Evolutionary conservation across 2,329 filamentous ascomycete genomes (phyloP), one percentile per base, ranked within the genome.

Genomic region (Pseudogymnoascus sp.): DNA sequence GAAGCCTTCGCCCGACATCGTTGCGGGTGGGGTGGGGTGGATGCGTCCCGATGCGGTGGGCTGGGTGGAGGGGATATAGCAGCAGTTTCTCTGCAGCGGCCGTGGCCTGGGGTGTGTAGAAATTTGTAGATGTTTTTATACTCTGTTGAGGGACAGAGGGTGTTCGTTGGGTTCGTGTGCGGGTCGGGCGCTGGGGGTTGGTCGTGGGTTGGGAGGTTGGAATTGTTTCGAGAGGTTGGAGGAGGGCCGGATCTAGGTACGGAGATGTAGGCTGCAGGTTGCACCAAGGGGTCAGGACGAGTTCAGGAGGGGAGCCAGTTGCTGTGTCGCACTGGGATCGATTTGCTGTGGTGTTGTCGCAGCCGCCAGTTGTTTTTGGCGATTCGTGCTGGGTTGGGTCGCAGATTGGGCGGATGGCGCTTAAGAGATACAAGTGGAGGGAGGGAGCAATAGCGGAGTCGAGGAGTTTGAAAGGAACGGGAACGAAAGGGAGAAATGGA

Each of bases 321-420:
- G 84, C 94, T 92, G 2, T 17, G 39, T 44, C 10, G 17, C 40
- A 44, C 40, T 44, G 90, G 91, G 69, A 90, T 87, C 70, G 81
- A 92, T 72, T 97, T 44, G 40, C 40, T 24, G 17, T 44, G 40
- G 40, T 36, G 50, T 57, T 57, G 50, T 36, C 26, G 50, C 50
- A 33, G 50, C 50, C 33, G 50, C 33, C 50, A 57, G 50, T 57
- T 11, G 40, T 10, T 24, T 44, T 57, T 57, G 50, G 33, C 26
- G 50, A 36, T 57, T 31, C 50, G 47, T 57, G 47, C 26, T 57
- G 47, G 47, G 26, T 41, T 41, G 26, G 47, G 47, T 57, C 47
- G 50, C 50, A 57, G 50, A 57, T 57, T 57, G 50, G 50, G 50
- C 50, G 50, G 50, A 57, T 57, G 50, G 50, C 50, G 50, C 50